Percentiles rank a stretch among this genome's conserved stretches.
phyloP scores from a whole-genome alignment of 345 rosid genomes.

The Excoecaria cochinchinensis region DNA sequence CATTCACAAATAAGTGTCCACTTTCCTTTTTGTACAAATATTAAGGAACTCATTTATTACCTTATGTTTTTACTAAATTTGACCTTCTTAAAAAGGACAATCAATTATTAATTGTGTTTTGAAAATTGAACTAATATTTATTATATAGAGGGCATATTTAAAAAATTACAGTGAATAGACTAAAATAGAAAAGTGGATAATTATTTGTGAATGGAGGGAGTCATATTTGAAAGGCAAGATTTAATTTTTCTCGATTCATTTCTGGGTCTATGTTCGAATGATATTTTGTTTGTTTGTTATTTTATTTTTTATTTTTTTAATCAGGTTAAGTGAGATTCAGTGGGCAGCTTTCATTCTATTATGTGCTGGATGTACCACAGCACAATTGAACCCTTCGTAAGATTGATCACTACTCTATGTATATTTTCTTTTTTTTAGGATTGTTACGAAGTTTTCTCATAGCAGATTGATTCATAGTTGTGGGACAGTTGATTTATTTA shows the following conservation, averaged over 20 bases:
- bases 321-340: constrained; percentile 90
- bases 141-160: too few species aligned
- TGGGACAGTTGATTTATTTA: neutral
- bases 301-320: too few species aligned
- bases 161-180: too few species aligned
- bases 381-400: constrained; percentile 89
- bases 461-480: neutral
- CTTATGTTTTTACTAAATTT: too few species aligned
- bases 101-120: too few species aligned
- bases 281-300: neutral
- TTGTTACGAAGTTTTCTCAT: neutral
- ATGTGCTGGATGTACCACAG: constrained; percentile 97
- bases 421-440: constrained; percentile 3
- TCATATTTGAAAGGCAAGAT: neutral
- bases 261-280: neutral
- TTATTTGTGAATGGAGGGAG: neutral
- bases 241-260: neutral
- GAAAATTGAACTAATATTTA: too few species aligned
- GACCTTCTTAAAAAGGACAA: too few species aligned
- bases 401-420: constrained; percentile 20
- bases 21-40: too few species aligned
- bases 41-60: too few species aligned
- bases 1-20: too few species aligned
- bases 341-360: constrained; percentile 93
- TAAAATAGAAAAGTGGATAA: too few species aligned